Conservation (phyloP, 495 filamentous ascomycete species). For the Penicillium bialowiezense region DNA sequence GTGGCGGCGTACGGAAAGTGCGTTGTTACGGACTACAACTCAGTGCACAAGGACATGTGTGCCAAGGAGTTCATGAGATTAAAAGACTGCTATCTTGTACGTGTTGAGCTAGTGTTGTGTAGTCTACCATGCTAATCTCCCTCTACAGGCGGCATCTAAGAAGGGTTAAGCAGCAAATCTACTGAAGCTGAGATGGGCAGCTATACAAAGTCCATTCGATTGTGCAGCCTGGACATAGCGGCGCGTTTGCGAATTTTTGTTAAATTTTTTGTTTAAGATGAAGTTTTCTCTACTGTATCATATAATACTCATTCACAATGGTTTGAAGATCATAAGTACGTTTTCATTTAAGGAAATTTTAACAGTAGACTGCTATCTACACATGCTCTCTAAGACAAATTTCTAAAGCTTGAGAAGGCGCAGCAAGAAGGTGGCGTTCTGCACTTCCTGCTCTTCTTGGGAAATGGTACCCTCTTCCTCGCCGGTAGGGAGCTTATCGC, state of each 20-base stretch:
- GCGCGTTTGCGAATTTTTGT: constrained; percentile 5
- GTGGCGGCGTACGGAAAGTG: constrained; percentile 88
- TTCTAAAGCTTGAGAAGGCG: constrained; percentile 74
- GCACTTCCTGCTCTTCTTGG: constrained; percentile 87
- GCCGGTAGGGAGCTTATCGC: constrained; percentile 57
- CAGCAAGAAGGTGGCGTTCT: constrained; percentile 81
- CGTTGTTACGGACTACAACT: constrained; percentile 84
- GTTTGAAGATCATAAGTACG: constrained; percentile 6
- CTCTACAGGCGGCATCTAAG: constrained; percentile 36
- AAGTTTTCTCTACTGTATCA: background rate
- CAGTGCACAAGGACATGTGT: constrained; percentile 90
- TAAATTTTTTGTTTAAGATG: background rate
- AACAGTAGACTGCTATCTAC: constrained; percentile 15
- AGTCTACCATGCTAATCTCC: background rate
- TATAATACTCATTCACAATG: background rate
- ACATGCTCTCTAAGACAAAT: background rate
- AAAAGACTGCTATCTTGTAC: constrained; percentile 86
- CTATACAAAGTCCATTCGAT: no score
- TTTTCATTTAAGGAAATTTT: constrained; percentile 5
- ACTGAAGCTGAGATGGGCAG: no score
- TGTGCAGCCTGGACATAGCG: background rate
- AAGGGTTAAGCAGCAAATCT: constrained; percentile 23
- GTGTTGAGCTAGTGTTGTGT: constrained; percentile 10
- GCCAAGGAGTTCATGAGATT: constrained; percentile 77
- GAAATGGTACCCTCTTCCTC: constrained; percentile 63